Evolutionary conservation across 257 asterid genomes (phyloP).

Genomic region (Lavandula angustifolia): DNA sequence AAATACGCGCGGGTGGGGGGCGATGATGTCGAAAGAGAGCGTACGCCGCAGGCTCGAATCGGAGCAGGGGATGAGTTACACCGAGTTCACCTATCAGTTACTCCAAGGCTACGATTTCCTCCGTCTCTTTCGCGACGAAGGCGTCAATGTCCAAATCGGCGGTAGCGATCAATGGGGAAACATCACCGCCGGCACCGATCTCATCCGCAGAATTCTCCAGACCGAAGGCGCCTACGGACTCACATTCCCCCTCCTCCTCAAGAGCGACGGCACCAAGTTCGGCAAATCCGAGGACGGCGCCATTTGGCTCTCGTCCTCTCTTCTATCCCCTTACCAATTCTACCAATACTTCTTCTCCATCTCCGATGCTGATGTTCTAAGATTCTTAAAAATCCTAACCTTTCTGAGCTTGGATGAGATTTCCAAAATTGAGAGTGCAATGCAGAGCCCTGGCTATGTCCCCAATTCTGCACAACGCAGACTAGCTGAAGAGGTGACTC

Average conservation of each 20-base stretch:
- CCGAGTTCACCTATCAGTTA: conserved; percentile 83
- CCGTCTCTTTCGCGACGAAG: conserved; percentile 55
- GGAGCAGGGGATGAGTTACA: conserved; percentile 87
- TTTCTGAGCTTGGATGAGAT: conserved; percentile 74
- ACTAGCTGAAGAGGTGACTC: conserved; percentile 90
- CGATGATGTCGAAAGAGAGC: conserved; percentile 89
- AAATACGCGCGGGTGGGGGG: conserved; percentile 77
- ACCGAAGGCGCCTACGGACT: conserved; percentile 64
- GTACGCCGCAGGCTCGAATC: conserved; percentile 76
- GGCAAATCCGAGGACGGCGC: conserved; percentile 96
- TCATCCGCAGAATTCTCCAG: conserved; percentile 67
- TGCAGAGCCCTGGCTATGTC: conserved; percentile 56
- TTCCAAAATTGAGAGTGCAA: conserved; percentile 49
- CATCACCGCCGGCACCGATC: conserved; percentile 89
- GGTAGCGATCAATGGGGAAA: conserved; percentile 99
- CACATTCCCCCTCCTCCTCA: conserved; percentile 90
- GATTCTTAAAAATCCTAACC: conserved; percentile 76
- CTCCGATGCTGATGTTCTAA: conserved; percentile 69
- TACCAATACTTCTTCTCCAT: conserved; percentile 78
- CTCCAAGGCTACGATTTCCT: conserved; percentile 87
- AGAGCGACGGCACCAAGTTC: conserved; percentile 87
- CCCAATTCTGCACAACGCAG: conserved; percentile 83
- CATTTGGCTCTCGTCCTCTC: conserved; percentile 75
- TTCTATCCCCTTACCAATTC: conserved; percentile 78
- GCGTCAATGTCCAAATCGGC: conserved; percentile 81